These are phyloP conservation scores for Stenogyne calaminthoides DNA, from an alignment of 305 asterid species.

Conservation along the genomic window DNA sequence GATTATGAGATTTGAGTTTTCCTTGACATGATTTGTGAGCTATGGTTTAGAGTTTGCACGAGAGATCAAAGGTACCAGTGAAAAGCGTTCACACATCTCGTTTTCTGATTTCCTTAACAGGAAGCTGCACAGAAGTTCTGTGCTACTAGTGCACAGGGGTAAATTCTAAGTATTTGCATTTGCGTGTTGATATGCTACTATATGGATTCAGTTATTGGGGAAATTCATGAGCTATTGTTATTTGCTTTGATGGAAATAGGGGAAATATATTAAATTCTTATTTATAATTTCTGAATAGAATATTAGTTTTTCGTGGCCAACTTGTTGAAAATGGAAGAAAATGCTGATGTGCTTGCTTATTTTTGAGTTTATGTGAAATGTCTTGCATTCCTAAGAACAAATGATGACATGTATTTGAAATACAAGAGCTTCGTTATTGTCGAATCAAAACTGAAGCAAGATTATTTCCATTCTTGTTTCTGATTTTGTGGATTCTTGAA, in stretches of 20 bases:
- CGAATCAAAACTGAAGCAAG: background rate
- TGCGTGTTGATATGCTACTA: no score
- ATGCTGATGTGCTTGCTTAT: background rate
- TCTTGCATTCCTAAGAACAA: background rate
- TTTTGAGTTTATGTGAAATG: background rate
- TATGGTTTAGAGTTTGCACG: no score
- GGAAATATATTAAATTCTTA: background rate
- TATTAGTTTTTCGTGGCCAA: background rate
- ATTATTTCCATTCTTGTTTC: background rate
- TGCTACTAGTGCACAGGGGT: no score
- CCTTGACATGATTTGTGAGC: no score
- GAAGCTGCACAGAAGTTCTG: no score
- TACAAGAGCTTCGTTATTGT: constrained; percentile 6
- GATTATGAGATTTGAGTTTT: no score
- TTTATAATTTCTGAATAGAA: no score
- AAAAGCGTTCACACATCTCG: no score
- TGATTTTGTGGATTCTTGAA: background rate
- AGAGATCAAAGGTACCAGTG: no score
- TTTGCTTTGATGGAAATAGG: background rate
- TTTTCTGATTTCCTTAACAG: no score
- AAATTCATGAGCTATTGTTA: background rate
- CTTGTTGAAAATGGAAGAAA: background rate
- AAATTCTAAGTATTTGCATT: no score
- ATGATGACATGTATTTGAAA: background rate
- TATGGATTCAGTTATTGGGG: background rate